Percentiles rank a stretch among this genome's conserved stretches.
Evolutionary conservation across 345 rosid species (phyloP).

Genomic region (sweet orange (Citrus sinensis)): DVS_A1.0 CM039163.1:7254001-7254500

Average conservation of each 20-base stretch:
- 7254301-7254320: slow-evolving; percentile 26
- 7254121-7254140: background rate
- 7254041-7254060: background rate
- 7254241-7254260: slow-evolving; percentile 72
- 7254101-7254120: background rate
- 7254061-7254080: background rate
- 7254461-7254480: background rate
- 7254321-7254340: slow-evolving; percentile 33
- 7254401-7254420: slow-evolving; percentile 66
- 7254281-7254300: slow-evolving; percentile 28
- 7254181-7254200: slow-evolving; percentile 85
- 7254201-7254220: slow-evolving; percentile 83
- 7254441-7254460: slow-evolving; percentile 3
- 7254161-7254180: slow-evolving; percentile 93
- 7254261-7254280: slow-evolving; percentile 26
- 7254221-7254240: slow-evolving; percentile 89
- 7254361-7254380: slow-evolving; percentile 25
- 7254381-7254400: slow-evolving; percentile 41
- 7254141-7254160: slow-evolving; percentile 35
- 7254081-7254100: background rate
- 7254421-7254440: slow-evolving; percentile 66
- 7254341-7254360: slow-evolving; percentile 32
- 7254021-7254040: background rate
- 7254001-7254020: background rate
- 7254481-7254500: background rate